Base-by-base conservation (phyloP, 768 basidiomycete genomes). In the Nidularia pulvinata region DNA sequence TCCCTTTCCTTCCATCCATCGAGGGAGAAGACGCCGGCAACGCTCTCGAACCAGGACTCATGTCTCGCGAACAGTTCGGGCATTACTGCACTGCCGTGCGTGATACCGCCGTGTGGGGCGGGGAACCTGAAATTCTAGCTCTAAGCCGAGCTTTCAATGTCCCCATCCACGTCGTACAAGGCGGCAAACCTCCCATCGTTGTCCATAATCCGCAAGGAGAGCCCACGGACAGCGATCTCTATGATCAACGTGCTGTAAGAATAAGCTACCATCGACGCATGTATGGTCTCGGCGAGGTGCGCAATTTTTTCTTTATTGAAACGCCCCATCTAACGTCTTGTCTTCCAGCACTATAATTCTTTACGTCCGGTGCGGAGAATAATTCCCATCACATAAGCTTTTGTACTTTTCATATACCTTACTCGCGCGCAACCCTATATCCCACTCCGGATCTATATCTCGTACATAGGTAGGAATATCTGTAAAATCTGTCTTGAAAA, bases 81-180 rank as follows among this genome's bases (percentile, higher is more conserved):
- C 71, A 73, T 51, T 98, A 99, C 66, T 97, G 95, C 65, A 69
- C 72, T 52, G 76, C 80, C 9, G 86, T 99, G 32, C 85, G 85
- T 42, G 79, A 88, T 65, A 95, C 94, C 22, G 88, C 85, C n/a
- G 81, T 86, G 33, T 98, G 97, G 97, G 97, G 97, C 48, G 96
- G 97, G 35, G 95, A 98, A 72, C 95, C 94, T 6, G 97, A 98
- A 79, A 94, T 99, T 33, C 79, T 90, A 60, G 97, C 97, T 3
- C 75, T 98, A 13, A 88, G 89, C 64, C 78, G 88, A 49, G 84
- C 85, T 33, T 98, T 82, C 67, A 80, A 86, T 51, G 73, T 95
- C 37, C 89, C 95, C 0, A 95, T 99, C 48, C 88, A 96, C 65
- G 90, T 99, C 50, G 78, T 98, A 10, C 97, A 98, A 67, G 84